Evolutionary conservation across 768 basidiomycete genomes (phyloP).

Genomic region (Pleurotus salmoneostramineus): DNA sequence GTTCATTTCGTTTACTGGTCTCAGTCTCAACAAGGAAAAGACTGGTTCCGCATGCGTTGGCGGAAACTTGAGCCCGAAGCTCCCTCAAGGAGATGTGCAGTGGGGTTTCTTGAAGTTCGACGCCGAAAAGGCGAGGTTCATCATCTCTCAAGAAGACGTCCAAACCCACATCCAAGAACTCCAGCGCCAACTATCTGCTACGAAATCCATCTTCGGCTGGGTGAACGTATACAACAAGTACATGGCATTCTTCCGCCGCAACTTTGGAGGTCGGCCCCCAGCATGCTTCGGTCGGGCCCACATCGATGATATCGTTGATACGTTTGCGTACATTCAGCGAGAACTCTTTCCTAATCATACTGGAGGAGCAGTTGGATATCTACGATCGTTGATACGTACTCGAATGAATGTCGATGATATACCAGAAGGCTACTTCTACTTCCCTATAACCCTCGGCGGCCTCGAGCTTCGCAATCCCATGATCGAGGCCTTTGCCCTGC

Average conservation of each 20-base stretch:
- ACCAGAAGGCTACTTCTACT: slow-evolving; percentile 37
- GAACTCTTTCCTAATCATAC: slow-evolving; percentile 23
- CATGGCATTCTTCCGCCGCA: slow-evolving; percentile 31
- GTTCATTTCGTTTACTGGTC: slow-evolving; percentile 35
- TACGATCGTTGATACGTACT: slow-evolving; percentile 20
- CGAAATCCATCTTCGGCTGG: slow-evolving; percentile 35
- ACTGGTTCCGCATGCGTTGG: slow-evolving; percentile 37
- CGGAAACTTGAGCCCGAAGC: slow-evolving; percentile 2
- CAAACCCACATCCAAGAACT: slow-evolving; percentile 33
- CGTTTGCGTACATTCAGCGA: slow-evolving; percentile 27
- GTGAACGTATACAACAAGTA: slow-evolving; percentile 36
- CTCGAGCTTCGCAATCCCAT: slow-evolving; percentile 33
- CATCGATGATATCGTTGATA: slow-evolving; percentile 25
- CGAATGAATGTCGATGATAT: slow-evolving; percentile 29
- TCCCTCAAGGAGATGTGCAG: slow-evolving; percentile 30
- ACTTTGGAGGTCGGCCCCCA: slow-evolving; percentile 30
- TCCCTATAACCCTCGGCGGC: slow-evolving; percentile 31
- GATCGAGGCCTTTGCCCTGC: slow-evolving; percentile 29
- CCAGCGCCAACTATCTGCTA: slow-evolving; percentile 27
- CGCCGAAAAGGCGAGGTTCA: slow-evolving; percentile 21
- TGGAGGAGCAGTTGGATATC: slow-evolving; percentile 18
- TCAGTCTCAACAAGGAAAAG: slow-evolving; percentile 37
- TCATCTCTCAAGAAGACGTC: slow-evolving; percentile 32
- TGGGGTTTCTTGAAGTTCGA: slow-evolving; percentile 40
- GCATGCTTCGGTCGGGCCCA: slow-evolving; percentile 27